Percentiles rank a stretch among this genome's conserved stretches.
These are phyloP conservation scores for Podospora conica DNA, from an alignment of 495 filamentous ascomycete genomes.

Conservation along the genomic window DNA sequence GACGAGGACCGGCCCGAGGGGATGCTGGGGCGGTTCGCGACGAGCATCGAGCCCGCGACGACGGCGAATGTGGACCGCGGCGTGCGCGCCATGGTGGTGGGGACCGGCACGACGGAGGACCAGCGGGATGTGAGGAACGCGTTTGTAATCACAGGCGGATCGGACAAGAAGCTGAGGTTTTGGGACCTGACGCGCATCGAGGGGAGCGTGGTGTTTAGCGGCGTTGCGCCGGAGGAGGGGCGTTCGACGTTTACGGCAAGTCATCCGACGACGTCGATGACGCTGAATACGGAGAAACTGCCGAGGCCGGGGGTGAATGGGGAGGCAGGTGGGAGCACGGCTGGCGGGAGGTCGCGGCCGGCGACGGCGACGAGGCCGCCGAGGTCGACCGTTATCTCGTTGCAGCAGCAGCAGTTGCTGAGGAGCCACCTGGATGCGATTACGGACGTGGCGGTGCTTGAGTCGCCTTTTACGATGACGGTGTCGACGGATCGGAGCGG, in stretches of 20 bases:
- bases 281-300: slow-evolving; percentile 65
- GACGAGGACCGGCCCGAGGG: slow-evolving; percentile 85
- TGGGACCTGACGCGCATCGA: slow-evolving; percentile 80
- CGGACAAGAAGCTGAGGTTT: slow-evolving; percentile 85
- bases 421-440: slow-evolving; percentile 86
- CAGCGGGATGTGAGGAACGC: slow-evolving; percentile 52
- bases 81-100: slow-evolving; percentile 54
- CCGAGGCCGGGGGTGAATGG: slow-evolving; percentile 40
- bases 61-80: slow-evolving; percentile 46
- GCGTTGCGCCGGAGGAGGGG: slow-evolving; percentile 62
- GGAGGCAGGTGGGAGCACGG: slow-evolving; percentile 22
- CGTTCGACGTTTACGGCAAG: slow-evolving; percentile 66
- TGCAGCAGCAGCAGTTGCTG: slow-evolving; percentile 78
- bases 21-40: slow-evolving; percentile 84
- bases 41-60: slow-evolving; percentile 53
- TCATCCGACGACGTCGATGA: slow-evolving; percentile 61
- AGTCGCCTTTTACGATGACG: slow-evolving; percentile 87
- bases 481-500: slow-evolving; percentile 88
- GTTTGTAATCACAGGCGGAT: slow-evolving; percentile 81
- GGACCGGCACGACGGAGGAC: slow-evolving; percentile 49
- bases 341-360: slow-evolving; percentile 29
- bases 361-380: slow-evolving; percentile 45
- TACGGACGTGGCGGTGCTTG: slow-evolving; percentile 79
- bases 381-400: slow-evolving; percentile 77
- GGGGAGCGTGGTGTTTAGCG: slow-evolving; percentile 70